A percentile compares a stretch with the other conserved stretches of the same genome.
Evolutionary conservation across 2,329 filamentous ascomycete genomes (phyloP).

Genomic region (Ascochyta rabiei): DNA sequence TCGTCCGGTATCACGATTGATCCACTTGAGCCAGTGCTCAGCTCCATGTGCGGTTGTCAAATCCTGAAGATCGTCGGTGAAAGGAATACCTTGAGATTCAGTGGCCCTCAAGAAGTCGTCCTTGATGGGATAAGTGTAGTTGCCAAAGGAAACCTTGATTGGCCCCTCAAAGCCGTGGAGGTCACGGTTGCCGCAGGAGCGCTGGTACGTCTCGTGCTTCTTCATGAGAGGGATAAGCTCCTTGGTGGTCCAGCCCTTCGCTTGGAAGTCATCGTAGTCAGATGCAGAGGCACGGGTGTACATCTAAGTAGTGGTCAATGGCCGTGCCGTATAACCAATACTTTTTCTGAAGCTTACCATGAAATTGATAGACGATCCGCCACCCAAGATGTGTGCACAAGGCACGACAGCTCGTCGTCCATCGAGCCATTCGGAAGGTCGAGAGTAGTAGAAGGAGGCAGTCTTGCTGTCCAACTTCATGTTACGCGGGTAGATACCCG

Average conservation of each 20-base stretch:
- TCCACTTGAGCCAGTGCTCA: conserved; percentile 87
- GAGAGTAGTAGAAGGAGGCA: conserved; percentile 80
- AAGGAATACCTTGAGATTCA: conserved; percentile 75
- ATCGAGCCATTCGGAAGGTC: conserved; percentile 73
- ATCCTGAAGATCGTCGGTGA: conserved; percentile 78
- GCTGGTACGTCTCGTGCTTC: conserved; percentile 81
- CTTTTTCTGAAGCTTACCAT: conserved; percentile 59
- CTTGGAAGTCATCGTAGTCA: conserved; percentile 79
- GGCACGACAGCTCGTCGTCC: conserved; percentile 77
- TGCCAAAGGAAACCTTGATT: conserved; percentile 80
- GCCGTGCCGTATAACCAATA: conserved; percentile 12
- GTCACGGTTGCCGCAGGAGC: conserved; percentile 60
- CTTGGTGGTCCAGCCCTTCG: conserved; percentile 79
- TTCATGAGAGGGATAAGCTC: conserved; percentile 77
- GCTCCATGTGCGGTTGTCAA: conserved; percentile 71
- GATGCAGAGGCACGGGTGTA: conserved; percentile 74
- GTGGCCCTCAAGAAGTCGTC: conserved; percentile 77
- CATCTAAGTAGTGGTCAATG: conserved; percentile 56
- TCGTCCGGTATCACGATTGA: conserved; percentile 72
- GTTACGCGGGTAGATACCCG: conserved; percentile 77
- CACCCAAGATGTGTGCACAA: conserved; percentile 73
- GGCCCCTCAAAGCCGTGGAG: conserved; percentile 79
- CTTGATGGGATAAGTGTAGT: conserved; percentile 82
- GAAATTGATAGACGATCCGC: conserved; percentile 78
- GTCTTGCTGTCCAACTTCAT: conserved; percentile 83